These are phyloP conservation scores for Abrus pulchellus DNA, from an alignment of 306 rosid genomes.

Conservation along the genomic window DNA sequence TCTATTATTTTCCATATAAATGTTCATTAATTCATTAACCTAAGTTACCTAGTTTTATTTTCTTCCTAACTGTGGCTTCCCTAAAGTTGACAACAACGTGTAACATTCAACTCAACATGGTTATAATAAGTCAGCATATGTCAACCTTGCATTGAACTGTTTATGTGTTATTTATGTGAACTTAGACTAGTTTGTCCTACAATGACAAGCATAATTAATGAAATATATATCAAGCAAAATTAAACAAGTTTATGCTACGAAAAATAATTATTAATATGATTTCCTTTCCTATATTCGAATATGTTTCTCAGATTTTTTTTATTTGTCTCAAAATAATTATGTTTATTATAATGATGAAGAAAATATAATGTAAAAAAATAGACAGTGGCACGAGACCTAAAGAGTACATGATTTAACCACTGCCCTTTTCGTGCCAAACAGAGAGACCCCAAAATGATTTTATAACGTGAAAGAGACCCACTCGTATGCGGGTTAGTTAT, in stretches of 20 bases:
- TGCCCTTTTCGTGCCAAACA: not conserved
- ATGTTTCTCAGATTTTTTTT: too few relatives aligned
- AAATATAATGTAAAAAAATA: not conserved
- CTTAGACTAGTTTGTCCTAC: not conserved
- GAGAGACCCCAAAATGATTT: conserved; percentile 24
- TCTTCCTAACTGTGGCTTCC: not conserved
- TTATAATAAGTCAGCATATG: not conserved
- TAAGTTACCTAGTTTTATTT: not conserved
- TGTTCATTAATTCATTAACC: not conserved
- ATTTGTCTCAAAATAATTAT: too few relatives aligned
- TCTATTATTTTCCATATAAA: not conserved
- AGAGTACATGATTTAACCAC: conserved; percentile 9
- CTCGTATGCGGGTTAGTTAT: conserved; percentile 10
- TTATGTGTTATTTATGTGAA: not conserved
- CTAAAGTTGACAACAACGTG: conserved; percentile 6
- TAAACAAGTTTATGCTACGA: too few relatives aligned
- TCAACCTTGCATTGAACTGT: not conserved
- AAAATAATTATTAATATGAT: too few relatives aligned
- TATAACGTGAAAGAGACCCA: not conserved
- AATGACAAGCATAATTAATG: not conserved
- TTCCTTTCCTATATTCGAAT: too few relatives aligned
- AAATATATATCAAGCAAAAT: not conserved
- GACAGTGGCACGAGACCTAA: not conserved
- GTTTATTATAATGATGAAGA: not conserved
- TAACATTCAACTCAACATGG: not conserved